Base-by-base conservation (phyloP, 164 flowering plant genomes). In the Liquidambar formosana region DNA sequence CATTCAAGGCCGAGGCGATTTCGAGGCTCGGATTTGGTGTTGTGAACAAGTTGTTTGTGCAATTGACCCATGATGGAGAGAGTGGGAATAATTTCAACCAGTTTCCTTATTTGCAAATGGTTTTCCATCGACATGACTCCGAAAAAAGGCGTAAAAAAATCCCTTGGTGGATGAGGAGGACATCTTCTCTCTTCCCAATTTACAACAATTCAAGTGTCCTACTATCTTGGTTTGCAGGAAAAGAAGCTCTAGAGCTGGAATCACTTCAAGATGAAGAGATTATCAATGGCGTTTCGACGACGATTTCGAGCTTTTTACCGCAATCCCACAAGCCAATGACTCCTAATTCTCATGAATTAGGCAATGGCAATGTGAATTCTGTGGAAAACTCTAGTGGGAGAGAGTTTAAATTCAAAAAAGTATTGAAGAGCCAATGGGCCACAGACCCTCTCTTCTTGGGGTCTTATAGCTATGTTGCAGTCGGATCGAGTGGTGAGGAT, bases 361-460 rank as follows among this genome's bases (percentile, higher is more conserved):
- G 82, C 78, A 85, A 88, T 71, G 86, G 87, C 53, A 63, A 64
- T 59, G 65, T 19, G 47, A 76, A 62, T 52, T 53, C 59, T n/a
- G 38, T 38, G 48, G 68, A 70, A 46, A 57, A 22, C 8, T 48
- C 16, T 8, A 43, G 70, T 38, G 75, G 62, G 41, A 49, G 23
- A 28, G 71, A 58, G 18, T 51, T 72, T 28, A 83, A 76, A 57
- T 74, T 91, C 70, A 77, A 61, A 0, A 82, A 78, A 46, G 83
- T 90, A 12, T 71, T 89, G 76, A 90, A 79, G 86, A 95, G 85
- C 68, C 65, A 86, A 77, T 95, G 99, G 99, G 98, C 92, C 0
- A 84, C 71, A n/a, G 91, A 93, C 74, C 99, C 99, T n/a, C 74
- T 95, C 74, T 95, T 95, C 81, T 59, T 86, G 79, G 99, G 99